Evolutionary conservation across 192 early-diverging fungal species (phyloP).

Genomic region (Phycomyces blakesleeanus): DNA sequence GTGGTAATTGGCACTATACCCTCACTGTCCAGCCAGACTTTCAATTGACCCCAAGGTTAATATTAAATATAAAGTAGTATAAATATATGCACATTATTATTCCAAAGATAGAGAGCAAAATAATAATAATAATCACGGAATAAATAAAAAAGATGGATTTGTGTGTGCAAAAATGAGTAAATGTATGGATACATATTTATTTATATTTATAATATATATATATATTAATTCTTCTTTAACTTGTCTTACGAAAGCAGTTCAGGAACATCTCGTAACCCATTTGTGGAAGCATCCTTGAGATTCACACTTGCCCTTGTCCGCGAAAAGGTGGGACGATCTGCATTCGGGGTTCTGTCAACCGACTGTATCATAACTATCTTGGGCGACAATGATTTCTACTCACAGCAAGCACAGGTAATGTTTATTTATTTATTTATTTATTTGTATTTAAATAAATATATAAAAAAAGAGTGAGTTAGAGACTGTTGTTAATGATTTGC

Average conservation of each 20-base stretch:
- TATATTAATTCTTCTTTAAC: too few species aligned
- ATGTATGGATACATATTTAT: not conserved
- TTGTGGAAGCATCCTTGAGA: constrained; percentile 58
- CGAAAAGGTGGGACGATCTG: constrained; percentile 24
- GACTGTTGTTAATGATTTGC: too few species aligned
- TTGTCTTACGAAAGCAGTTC: too few species aligned
- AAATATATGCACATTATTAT: too few species aligned
- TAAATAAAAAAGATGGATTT: too few species aligned
- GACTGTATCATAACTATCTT: constrained; percentile 74
- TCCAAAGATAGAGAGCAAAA: too few species aligned
- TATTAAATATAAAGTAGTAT: too few species aligned
- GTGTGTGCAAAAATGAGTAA: not conserved
- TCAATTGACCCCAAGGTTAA: not conserved
- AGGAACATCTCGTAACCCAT: constrained; percentile 48
- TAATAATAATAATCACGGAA: too few species aligned
- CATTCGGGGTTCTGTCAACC: constrained; percentile 23
- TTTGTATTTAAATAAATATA: too few species aligned
- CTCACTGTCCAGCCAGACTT: constrained; percentile 8
- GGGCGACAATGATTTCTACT: constrained; percentile 99
- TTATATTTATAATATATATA: not conserved
- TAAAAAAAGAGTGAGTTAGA: too few species aligned
- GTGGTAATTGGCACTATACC: constrained; percentile 75
- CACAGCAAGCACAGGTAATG: constrained; percentile 79
- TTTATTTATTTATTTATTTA: too few species aligned
- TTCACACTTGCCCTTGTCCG: constrained; percentile 43